Evolutionary conservation across 1,139 yeast genomes (phyloP).

Genomic region (Lodderomyces pseudojiufengensis): DNA sequence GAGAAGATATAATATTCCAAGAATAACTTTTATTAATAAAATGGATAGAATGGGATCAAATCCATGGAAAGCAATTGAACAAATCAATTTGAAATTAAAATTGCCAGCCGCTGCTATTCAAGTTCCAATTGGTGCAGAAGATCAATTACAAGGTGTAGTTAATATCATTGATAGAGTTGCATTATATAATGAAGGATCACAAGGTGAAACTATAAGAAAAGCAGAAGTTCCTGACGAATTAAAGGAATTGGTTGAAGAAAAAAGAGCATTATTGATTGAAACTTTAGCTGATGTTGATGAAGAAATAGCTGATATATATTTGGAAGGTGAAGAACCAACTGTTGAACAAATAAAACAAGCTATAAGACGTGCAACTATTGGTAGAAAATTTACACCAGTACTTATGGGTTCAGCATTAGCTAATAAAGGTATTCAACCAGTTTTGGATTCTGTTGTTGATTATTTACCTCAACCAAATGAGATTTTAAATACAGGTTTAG

Average conservation of each 20-base stretch:
- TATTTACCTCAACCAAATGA: conserved; percentile 94
- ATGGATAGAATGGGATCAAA: conserved; percentile 99
- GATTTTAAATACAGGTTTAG: conserved; percentile 85
- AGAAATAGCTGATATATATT: conserved; percentile 87
- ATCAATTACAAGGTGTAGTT: conserved; percentile 79
- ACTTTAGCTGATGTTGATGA: conserved; percentile 97
- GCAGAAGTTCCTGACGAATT: conserved; percentile 73
- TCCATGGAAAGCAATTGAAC: conserved; percentile 93
- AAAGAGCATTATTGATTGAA: conserved; percentile 79
- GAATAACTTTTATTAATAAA: conserved; percentile 92
- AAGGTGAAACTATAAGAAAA: conserved; percentile 72
- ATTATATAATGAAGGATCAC: conserved; percentile 84
- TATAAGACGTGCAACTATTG: conserved; percentile 94
- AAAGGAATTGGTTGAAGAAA: conserved; percentile 74
- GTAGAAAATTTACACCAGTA: conserved; percentile 95
- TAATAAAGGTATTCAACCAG: conserved; percentile 91
- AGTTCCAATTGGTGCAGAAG: conserved; percentile 94
- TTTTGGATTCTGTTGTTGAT: conserved; percentile 93
- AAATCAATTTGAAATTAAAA: conserved; percentile 78
- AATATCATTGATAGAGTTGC: conserved; percentile 87
- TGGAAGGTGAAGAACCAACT: conserved; percentile 88
- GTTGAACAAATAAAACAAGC: conserved; percentile 80
- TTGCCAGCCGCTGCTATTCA: conserved; percentile 97
- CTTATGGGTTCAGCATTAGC: conserved; percentile 98
- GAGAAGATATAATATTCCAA: conserved; percentile 96